These are phyloP conservation scores for Spergularia bocconei DNA, from an alignment of 148 eudicot species.

Conservation along the genomic window DNA sequence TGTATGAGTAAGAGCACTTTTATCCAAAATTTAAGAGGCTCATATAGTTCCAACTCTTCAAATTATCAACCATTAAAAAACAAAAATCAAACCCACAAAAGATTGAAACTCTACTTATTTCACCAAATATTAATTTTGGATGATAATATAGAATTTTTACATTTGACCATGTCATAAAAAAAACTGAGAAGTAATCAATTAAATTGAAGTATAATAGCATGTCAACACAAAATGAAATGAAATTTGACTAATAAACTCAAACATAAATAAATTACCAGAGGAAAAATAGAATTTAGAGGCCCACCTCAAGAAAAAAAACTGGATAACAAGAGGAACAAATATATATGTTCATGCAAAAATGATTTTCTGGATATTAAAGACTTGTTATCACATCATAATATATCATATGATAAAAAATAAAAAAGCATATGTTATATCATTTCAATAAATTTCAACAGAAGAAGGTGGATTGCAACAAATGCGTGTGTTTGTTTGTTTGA, in stretches of 20 bases:
- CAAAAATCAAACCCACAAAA: constrained; percentile 19
- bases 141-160: neutral
- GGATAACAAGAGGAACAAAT: neutral
- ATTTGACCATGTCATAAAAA: constrained; percentile 4
- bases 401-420: too few species aligned
- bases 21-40: constrained; percentile 43
- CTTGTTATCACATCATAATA: too few species aligned
- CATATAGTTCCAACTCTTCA: constrained; percentile 28
- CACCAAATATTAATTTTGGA: constrained; percentile 2
- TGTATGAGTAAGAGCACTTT: constrained; percentile 27
- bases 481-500: constrained; percentile 11
- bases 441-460: neutral
- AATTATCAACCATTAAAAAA: constrained; percentile 13
- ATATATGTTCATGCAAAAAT: neutral
- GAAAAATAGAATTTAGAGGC: neutral
- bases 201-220: too few species aligned
- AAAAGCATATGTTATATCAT: neutral
- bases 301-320: constrained; percentile 13
- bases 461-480: constrained; percentile 24
- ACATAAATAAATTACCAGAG: neutral
- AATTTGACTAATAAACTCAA: neutral
- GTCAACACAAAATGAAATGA: neutral
- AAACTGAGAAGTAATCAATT: neutral
- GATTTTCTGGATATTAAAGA: constrained; percentile 14
- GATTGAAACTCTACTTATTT: constrained; percentile 17